Evolutionary conservation across 2,329 filamentous ascomycete genomes (phyloP).

Genomic region (Fusarium sp.): DNA sequence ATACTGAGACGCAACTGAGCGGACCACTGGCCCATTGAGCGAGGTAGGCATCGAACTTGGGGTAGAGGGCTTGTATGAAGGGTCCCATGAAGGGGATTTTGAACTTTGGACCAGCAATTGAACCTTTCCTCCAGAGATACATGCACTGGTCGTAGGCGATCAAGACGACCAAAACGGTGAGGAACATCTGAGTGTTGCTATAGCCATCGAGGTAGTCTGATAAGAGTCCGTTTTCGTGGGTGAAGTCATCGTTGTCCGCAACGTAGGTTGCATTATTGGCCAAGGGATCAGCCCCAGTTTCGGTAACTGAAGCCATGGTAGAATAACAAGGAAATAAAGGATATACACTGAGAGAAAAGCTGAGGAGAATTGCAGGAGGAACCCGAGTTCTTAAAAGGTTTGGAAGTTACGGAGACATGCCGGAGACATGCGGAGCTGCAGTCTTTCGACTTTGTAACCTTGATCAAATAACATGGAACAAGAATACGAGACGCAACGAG

Average conservation of each 20-base stretch:
- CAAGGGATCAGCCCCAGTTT: background rate
- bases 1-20: slow-evolving; percentile 85
- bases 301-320: slow-evolving; percentile 14
- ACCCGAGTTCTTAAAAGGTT: background rate
- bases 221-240: slow-evolving; percentile 13
- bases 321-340: background rate
- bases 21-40: slow-evolving; percentile 85
- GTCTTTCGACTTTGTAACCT: background rate
- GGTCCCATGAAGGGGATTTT: slow-evolving; percentile 82
- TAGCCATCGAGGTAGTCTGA: slow-evolving; percentile 19
- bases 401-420: background rate
- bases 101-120: slow-evolving; percentile 74
- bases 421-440: rapidly evolving
- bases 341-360: background rate
- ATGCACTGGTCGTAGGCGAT: slow-evolving; percentile 63
- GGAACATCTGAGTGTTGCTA: slow-evolving; percentile 31
- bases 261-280: slow-evolving; percentile 15
- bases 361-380: no score
- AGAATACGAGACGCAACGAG: slow-evolving; percentile 18
- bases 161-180: slow-evolving; percentile 53
- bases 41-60: slow-evolving; percentile 81
- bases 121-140: slow-evolving; percentile 74
- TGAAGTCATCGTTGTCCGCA: background rate
- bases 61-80: slow-evolving; percentile 81
- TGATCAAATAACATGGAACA: background rate